Percentiles rank a stretch among this genome's conserved stretches.
These are phyloP conservation scores for Ogataea paradorogensis DNA, from an alignment of 805 yeast genomes.

Conservation along the genomic window DNA sequence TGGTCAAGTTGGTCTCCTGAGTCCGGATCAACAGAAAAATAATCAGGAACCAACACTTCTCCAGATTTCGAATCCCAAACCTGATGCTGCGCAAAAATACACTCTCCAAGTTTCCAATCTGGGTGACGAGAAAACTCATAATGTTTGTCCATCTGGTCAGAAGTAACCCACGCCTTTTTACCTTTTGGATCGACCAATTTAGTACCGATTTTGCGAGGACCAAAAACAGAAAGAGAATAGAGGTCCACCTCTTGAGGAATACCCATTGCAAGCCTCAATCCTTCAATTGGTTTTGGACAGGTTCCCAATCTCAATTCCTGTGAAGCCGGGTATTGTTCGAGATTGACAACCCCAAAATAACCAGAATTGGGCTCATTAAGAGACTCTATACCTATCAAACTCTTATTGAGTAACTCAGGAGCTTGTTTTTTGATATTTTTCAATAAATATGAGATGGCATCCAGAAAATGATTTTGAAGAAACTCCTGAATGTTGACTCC, in stretches of 20 bases:
- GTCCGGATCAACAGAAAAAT: slow-evolving; percentile 43
- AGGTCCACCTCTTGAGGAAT: slow-evolving; percentile 61
- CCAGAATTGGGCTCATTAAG: slow-evolving; percentile 87
- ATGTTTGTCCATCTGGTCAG: slow-evolving; percentile 51
- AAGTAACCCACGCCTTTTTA: slow-evolving; percentile 61
- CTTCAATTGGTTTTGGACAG: slow-evolving; percentile 77
- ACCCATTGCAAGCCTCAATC: slow-evolving; percentile 79
- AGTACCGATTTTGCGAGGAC: slow-evolving; percentile 66
- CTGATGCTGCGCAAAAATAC: slow-evolving; percentile 78
- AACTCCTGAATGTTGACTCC: slow-evolving; percentile 76
- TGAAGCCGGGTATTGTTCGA: slow-evolving; percentile 51
- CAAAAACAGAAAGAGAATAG: slow-evolving; percentile 69
- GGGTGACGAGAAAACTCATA: slow-evolving; percentile 69
- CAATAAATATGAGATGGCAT: slow-evolving; percentile 50
- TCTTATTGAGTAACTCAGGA: slow-evolving; percentile 44
- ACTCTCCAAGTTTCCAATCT: slow-evolving; percentile 68
- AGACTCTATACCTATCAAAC: slow-evolving; percentile 77
- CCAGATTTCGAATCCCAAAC: slow-evolving; percentile 60
- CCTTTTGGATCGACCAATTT: slow-evolving; percentile 65
- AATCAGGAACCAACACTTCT: slow-evolving; percentile 46
- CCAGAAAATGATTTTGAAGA: slow-evolving; percentile 60
- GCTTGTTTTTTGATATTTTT: slow-evolving; percentile 37
- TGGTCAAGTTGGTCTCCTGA: slow-evolving; percentile 43
- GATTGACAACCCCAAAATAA: slow-evolving; percentile 57
- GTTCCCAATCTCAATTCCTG: slow-evolving; percentile 75